phyloP scores from a whole-genome alignment of 2,329 filamentous ascomycete genomes.

The Talaromyces pinophilus region DNA sequence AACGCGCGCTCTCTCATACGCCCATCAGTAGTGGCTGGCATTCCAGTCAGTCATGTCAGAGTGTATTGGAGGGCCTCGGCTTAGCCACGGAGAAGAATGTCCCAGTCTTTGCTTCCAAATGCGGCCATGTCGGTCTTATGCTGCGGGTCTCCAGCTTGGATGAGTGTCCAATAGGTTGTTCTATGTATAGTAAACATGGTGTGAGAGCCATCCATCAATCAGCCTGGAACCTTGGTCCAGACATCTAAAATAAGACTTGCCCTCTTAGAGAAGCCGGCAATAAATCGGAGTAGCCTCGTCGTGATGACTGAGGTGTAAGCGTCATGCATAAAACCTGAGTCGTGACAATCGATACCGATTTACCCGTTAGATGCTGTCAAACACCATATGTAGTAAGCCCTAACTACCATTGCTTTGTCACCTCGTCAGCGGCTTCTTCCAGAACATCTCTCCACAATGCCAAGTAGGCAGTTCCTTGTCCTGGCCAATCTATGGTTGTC shows the following conservation, averaged over 20 bases:
- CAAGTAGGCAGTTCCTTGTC: constrained; percentile 10
- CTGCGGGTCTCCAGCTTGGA: constrained; percentile 29
- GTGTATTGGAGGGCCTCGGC: constrained; percentile 13
- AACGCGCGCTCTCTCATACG: constrained; percentile 17
- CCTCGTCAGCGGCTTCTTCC: constrained; percentile 2
- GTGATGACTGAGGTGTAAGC: constrained; percentile 33
- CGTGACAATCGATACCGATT: background rate
- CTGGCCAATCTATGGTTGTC: background rate
- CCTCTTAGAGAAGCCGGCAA: background rate
- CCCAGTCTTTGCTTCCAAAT: constrained; percentile 37
- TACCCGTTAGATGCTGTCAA: background rate
- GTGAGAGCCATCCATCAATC: constrained; percentile 14
- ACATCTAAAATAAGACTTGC: constrained; percentile 14
- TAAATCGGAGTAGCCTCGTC: constrained; percentile 11
- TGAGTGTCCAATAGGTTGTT: constrained; percentile 27
- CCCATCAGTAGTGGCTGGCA: constrained; percentile 30
- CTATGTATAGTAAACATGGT: constrained; percentile 14
- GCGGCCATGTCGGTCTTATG: constrained; percentile 33
- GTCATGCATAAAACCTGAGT: constrained; percentile 32
- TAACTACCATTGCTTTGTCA: background rate
- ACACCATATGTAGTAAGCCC: background rate
- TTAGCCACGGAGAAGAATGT: constrained; percentile 40
- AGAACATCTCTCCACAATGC: constrained; percentile 4
- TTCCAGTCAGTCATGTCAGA: constrained; percentile 28
- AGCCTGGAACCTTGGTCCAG: constrained; percentile 21